Evolutionary conservation across 345 rosid species (phyloP), one percentile per base, ranked within the genome.

Genomic region (Sonneratia alba): DNA sequence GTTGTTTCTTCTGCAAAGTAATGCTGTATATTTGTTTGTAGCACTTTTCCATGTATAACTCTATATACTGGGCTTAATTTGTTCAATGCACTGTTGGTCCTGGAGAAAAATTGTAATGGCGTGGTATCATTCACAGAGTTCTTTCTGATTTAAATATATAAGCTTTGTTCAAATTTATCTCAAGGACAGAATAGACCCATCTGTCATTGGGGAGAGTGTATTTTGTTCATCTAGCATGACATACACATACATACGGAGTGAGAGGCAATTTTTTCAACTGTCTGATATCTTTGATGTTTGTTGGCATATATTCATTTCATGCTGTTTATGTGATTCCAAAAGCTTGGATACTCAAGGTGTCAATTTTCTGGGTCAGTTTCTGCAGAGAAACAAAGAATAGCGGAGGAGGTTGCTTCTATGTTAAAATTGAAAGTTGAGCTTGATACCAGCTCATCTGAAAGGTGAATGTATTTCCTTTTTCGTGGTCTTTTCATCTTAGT

Each of bases 391-490:
- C 95, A 85, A 77, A 82, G 83, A 84, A 85, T 94, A 82, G 98
- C 97, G 15, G 78, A 94, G 77, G 95, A 91, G 85, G 93, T 94
- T 80, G 98, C 97, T 36, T 87, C 95, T 16, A 70, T 87, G 83
- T 89, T 94, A 48, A 94, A 91, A 80, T 82, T 87, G 83, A 87
- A 82, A 69, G 97, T 94, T 69, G 90, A 87, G 56, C 74, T 94
- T 47, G 95, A 87, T 82, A 87, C 96, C 40, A 94, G 75, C 81
- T 84, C 89, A 67, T 82, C 90, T 74, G 93, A 94, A 83, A 87
- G 96, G 98, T 89, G 73, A 56, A 74, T 72, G 62, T 37, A 32
- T 67, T 10, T 64, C 1, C 37, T 22, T 8, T 48, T 36, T 11
- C n/a, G 22, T 71, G 64, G 4, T 65, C 68, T 75, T 7, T 37